Conservation (phyloP, 2,329 filamentous ascomycete genomes). For the Aspergillus sojae region DNA sequence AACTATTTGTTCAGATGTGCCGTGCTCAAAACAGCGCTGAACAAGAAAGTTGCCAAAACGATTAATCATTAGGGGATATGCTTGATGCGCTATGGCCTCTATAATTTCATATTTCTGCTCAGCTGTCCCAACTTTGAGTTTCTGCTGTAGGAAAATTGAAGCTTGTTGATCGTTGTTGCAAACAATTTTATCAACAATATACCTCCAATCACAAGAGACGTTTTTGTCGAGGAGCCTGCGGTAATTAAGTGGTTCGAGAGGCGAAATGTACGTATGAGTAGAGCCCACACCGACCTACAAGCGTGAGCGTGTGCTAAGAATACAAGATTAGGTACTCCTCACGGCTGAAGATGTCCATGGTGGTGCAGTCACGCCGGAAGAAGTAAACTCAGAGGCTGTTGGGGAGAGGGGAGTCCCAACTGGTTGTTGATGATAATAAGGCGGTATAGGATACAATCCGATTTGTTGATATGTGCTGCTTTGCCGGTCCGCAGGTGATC, state of each 20-base stretch:
- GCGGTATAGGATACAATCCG: slow-evolving; percentile 37
- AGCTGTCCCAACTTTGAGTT: slow-evolving; percentile 91
- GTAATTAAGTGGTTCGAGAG: slow-evolving; percentile 93
- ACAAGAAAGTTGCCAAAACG: slow-evolving; percentile 98
- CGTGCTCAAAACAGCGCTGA: slow-evolving; percentile 98
- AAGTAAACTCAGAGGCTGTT: slow-evolving; percentile 73
- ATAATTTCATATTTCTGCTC: slow-evolving; percentile 98
- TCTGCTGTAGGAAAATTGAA: slow-evolving; percentile 98
- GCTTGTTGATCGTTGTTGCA: slow-evolving; percentile 99
- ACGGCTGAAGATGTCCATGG: slow-evolving; percentile 50
- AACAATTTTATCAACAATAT: slow-evolving; percentile 99
- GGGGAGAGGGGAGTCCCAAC: slow-evolving; percentile 70
- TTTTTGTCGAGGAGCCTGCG: slow-evolving; percentile 92
- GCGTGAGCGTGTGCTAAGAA: slow-evolving; percentile 22
- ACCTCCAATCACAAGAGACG: slow-evolving; percentile 98
- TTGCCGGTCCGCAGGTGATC: slow-evolving; percentile 33
- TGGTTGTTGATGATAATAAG: slow-evolving; percentile 60
- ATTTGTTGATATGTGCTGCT: slow-evolving; percentile 37
- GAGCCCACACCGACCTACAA: slow-evolving; percentile 48
- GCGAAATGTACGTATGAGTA: slow-evolving; percentile 77
- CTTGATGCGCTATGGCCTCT: slow-evolving; percentile 91
- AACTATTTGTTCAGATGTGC: slow-evolving; percentile 89
- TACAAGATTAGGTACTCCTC: slow-evolving; percentile 45
- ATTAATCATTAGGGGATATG: slow-evolving; percentile 96
- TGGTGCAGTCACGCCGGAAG: slow-evolving; percentile 34